phyloP scores from a whole-genome alignment of 768 basidiomycete genomes.

The Crepidotus variabilis region DNA sequence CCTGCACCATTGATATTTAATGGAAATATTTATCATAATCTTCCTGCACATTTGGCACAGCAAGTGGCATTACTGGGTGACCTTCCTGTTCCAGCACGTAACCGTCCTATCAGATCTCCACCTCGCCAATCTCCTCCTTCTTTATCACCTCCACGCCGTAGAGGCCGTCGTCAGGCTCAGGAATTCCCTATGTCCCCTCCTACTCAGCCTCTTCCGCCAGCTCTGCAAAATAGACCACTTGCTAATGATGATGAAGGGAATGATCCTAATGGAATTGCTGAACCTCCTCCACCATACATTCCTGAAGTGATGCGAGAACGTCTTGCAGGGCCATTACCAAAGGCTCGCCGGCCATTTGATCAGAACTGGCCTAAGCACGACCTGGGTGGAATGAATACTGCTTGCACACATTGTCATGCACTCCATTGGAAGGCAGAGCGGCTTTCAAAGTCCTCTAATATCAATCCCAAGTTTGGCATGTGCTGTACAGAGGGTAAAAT shows the following conservation, averaged over 20 bases:
- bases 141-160: not conserved
- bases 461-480: conserved; percentile 22
- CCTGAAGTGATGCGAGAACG: not conserved
- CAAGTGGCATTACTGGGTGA: not conserved
- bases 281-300: not conserved
- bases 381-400: conserved; percentile 25
- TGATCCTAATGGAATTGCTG: not conserved
- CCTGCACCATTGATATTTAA: not conserved
- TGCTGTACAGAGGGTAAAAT: conserved; percentile 32
- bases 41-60: not conserved
- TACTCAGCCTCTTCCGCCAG: not conserved
- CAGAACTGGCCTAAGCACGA: conserved; percentile 10
- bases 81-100: not conserved
- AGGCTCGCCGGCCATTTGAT: conserved; percentile 11
- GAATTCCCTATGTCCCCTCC: not conserved
- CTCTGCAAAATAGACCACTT: no score
- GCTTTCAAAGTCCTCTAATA: conserved; percentile 7
- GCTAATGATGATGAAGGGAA: not conserved
- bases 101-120: not conserved
- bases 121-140: not conserved
- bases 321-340: not conserved
- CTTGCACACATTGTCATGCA: conserved; percentile 22
- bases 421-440: conserved; percentile 26
- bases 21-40: not conserved
- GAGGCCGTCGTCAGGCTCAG: no score